Percentiles rank a stretch among this genome's conserved stretches.
Conservation (phyloP, 2,329 filamentous ascomycete genomes). For the Cladosporium sphaerospermum region DNA sequence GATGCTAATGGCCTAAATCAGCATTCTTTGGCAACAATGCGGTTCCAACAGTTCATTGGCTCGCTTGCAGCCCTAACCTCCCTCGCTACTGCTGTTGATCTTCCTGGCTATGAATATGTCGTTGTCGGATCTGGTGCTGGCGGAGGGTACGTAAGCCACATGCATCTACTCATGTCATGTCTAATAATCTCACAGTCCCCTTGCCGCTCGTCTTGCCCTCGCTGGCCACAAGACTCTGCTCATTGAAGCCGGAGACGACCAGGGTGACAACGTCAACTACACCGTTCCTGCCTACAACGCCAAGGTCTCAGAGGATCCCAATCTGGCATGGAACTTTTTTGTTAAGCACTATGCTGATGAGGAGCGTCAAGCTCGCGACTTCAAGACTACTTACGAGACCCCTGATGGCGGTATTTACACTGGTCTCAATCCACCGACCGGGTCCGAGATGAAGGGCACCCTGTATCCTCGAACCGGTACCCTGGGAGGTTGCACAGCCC, state of each 20-base stretch:
- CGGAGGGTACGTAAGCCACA: constrained; percentile 36
- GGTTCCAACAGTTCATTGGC: constrained; percentile 13
- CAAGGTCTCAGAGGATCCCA: constrained; percentile 49
- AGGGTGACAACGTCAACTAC: constrained; percentile 45
- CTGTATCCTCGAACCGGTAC: constrained; percentile 54
- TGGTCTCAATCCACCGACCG: constrained; percentile 48
- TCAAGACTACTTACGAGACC: constrained; percentile 53
- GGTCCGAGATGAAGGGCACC: constrained; percentile 47
- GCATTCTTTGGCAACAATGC: constrained; percentile 12
- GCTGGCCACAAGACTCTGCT: constrained; percentile 56
- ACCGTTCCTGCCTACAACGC: constrained; percentile 51
- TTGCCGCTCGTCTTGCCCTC: constrained; percentile 54
- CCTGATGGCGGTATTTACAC: constrained; percentile 47
- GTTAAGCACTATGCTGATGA: constrained; percentile 56
- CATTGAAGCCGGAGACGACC: constrained; percentile 55
- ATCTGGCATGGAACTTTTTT: constrained; percentile 57
- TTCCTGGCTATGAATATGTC: constrained; percentile 51
- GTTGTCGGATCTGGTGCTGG: constrained; percentile 57
- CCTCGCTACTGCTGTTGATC: constrained; percentile 12
- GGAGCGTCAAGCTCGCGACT: constrained; percentile 48
- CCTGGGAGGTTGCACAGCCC: constrained; percentile 54
- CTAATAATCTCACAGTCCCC: constrained; percentile 28
- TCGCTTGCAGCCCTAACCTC: constrained; percentile 13
- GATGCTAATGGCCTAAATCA: constrained; percentile 7
- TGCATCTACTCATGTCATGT: background rate